phyloP scores from a whole-genome alignment of 768 basidiomycete species.

The Russula griseocarnosa region DNA sequence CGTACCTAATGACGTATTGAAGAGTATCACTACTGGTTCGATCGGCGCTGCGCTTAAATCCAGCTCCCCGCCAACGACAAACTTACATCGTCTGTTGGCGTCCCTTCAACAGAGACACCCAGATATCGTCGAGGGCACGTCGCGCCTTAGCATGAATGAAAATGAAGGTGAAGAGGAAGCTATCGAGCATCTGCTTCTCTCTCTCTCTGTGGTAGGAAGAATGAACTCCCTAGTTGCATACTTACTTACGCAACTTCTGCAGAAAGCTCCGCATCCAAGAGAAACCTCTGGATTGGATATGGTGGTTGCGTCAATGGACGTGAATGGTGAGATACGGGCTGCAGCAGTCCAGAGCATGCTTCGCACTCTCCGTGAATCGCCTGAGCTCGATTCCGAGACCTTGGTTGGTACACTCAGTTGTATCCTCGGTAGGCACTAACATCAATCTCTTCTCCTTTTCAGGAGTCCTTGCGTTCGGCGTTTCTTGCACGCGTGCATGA shows the following conservation, averaged over 20 bases:
- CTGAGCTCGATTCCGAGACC: conserved; percentile 38
- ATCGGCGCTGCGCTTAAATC: conserved; percentile 24
- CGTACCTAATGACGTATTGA: neutral
- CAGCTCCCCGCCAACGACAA: conserved; percentile 1
- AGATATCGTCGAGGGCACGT: conserved; percentile 42
- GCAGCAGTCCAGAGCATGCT: conserved; percentile 58
- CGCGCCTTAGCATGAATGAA: conserved; percentile 38
- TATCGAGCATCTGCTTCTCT: conserved; percentile 53
- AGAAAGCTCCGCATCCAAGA: conserved; percentile 21
- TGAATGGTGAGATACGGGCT: conserved; percentile 57
- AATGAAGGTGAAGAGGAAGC: conserved; percentile 37
- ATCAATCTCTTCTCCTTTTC: neutral
- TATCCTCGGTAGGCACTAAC: neutral
- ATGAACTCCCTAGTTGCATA: neutral
- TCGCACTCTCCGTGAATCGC: conserved; percentile 35
- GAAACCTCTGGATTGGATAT: conserved; percentile 34
- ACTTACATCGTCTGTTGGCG: conserved; percentile 42
- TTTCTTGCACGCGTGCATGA: conserved; percentile 70
- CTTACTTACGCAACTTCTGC: neutral
- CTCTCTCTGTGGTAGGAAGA: conserved; percentile 51
- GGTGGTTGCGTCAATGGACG: conserved; percentile 53
- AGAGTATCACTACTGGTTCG: conserved; percentile 18
- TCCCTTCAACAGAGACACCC: conserved; percentile 66
- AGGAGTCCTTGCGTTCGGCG: conserved; percentile 60
- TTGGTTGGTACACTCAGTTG: conserved; percentile 37